These are phyloP conservation scores for Gentiana macrophylla DNA, from an alignment of 257 asterid species.

Conservation along the genomic window DNA sequence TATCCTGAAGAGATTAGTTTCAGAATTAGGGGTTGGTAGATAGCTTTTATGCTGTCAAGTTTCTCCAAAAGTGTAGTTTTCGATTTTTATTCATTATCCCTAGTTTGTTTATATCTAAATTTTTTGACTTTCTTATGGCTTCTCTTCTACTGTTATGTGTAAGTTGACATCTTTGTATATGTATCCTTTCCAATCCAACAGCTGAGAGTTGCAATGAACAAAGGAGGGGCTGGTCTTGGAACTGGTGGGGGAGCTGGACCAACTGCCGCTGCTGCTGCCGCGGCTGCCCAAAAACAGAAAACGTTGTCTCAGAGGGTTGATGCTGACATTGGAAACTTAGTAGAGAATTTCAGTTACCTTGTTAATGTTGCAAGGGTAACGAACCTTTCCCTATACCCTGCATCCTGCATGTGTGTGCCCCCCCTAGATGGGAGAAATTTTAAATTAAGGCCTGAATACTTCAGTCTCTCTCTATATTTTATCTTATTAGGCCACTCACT, in stretches of 20 bases:
- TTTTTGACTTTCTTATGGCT: no score
- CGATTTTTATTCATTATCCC: no score
- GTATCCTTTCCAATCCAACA: not conserved
- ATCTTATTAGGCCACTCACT: no score
- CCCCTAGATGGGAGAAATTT: no score
- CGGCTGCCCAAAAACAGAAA: slow-evolving; percentile 86
- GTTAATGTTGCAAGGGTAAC: slow-evolving; percentile 75
- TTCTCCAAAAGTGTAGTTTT: no score
- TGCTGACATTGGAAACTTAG: slow-evolving; percentile 64
- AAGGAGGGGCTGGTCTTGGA: slow-evolving; percentile 37
- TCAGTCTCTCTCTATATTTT: no score
- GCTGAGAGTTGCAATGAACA: slow-evolving; percentile 38
- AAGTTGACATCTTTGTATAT: not conserved
- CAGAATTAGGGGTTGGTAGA: no score
- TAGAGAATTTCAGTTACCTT: slow-evolving; percentile 67
- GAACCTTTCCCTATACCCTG: not conserved
- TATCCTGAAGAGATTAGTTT: no score
- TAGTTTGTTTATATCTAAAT: no score
- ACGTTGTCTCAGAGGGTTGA: slow-evolving; percentile 73
- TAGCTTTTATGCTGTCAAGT: no score
- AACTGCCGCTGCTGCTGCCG: slow-evolving; percentile 59
- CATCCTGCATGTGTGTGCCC: not conserved
- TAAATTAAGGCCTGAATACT: no score
- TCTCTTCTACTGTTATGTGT: not conserved
- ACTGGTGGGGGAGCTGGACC: slow-evolving; percentile 49